Evolutionary conservation across 108 stramenopile genomes (phyloP).

Genomic region (Skeletonema potamos): DNA sequence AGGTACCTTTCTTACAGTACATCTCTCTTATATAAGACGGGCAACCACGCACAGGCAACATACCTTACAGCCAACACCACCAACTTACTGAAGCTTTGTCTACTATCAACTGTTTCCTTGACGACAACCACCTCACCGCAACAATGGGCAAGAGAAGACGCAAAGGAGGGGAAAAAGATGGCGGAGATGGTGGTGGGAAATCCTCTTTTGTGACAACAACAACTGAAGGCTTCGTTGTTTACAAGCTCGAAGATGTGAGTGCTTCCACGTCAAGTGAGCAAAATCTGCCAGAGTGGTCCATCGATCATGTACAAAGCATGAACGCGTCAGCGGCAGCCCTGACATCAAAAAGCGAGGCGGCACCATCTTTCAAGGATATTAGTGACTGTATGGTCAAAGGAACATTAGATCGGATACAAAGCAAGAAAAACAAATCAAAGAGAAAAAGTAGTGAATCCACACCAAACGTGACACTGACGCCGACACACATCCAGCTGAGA

Average conservation of each 20-base stretch:
- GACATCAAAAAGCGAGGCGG: neutral
- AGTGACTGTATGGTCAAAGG: constrained; percentile 19
- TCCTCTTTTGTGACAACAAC: neutral
- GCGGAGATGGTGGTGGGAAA: neutral
- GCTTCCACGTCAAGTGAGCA: neutral
- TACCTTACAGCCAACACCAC: no score
- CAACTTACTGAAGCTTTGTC: neutral
- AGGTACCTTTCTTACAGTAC: neutral
- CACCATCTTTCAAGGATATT: constrained; percentile 7
- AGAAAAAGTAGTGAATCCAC: constrained; percentile 8
- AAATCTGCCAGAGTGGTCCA: constrained; percentile 15
- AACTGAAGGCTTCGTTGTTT: neutral
- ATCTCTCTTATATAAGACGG: no score
- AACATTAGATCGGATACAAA: constrained; percentile 21
- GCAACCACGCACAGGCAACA: no score
- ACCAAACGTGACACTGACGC: constrained; percentile 20
- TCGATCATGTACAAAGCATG: constrained; percentile 6
- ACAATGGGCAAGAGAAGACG: neutral
- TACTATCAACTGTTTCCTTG: no score
- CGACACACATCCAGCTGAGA: constrained; percentile 58
- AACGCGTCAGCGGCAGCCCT: constrained; percentile 2
- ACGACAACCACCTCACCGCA: no score
- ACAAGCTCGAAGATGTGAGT: neutral
- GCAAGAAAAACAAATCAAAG: constrained; percentile 2
- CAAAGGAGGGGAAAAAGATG: neutral